Conservation (phyloP, 768 basidiomycete species). For the Galerina marginata region DNA sequence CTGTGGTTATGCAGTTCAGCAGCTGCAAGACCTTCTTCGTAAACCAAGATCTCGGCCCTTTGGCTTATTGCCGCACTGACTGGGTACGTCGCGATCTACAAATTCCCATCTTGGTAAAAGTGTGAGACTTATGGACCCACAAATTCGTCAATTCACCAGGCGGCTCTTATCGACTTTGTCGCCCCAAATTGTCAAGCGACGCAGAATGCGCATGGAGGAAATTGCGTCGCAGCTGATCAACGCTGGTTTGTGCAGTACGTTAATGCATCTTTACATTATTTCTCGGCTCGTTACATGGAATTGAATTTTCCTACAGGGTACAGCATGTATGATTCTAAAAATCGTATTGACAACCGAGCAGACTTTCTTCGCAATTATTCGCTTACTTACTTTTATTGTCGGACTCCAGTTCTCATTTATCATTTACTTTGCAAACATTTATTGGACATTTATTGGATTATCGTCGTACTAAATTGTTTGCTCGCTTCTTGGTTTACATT, state of each 20-base stretch:
- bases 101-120: not conserved
- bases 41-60: constrained; percentile 45
- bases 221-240: constrained; percentile 51
- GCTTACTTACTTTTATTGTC: not conserved
- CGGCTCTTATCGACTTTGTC: constrained; percentile 44
- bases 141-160: constrained; percentile 26
- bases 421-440: not conserved
- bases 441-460: not conserved
- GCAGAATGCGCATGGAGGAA: constrained; percentile 56
- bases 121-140: not conserved
- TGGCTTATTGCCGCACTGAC: constrained; percentile 52
- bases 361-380: not conserved
- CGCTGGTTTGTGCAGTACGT: constrained; percentile 57
- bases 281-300: not conserved
- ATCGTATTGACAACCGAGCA: not conserved
- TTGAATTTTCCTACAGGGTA: constrained; percentile 9
- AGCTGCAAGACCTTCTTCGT: constrained; percentile 54
- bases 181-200: constrained; percentile 52
- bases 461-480: no score
- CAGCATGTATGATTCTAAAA: constrained; percentile 4
- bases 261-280: not conserved
- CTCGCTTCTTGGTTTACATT: no score
- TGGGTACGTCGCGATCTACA: constrained; percentile 40
- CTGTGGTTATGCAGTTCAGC: constrained; percentile 44
- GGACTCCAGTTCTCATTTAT: not conserved